phyloP scores from a whole-genome alignment of 1,284 basidiomycete genomes.

The Cryptococcus sp. region DNA sequence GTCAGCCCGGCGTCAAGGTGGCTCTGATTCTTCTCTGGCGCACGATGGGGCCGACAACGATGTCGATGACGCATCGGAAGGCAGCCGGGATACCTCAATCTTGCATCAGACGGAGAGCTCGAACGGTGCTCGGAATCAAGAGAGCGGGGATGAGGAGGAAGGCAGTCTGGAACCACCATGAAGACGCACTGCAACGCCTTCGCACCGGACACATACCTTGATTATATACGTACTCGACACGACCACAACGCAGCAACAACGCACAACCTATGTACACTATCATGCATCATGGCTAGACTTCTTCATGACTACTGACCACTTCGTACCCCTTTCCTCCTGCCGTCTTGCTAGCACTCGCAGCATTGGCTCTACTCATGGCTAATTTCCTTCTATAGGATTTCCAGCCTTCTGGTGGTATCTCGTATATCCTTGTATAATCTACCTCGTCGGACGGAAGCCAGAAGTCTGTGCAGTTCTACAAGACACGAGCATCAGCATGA shows the following conservation, averaged over 20 bases:
- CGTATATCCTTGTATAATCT: slow-evolving; percentile 86
- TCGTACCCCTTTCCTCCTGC: slow-evolving; percentile 33
- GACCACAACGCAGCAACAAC: background rate
- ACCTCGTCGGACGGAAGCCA: slow-evolving; percentile 85
- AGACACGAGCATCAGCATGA: slow-evolving; percentile 1
- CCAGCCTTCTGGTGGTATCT: slow-evolving; percentile 70
- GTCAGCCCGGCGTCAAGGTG: slow-evolving; percentile 2
- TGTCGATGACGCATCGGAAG: background rate
- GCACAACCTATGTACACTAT: background rate
- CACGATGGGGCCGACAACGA: slow-evolving; percentile 4
- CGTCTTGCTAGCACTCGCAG: slow-evolving; percentile 5
- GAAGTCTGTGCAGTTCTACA: slow-evolving; percentile 87
- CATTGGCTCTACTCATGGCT: slow-evolving; percentile 17
- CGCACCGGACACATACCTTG: background rate
- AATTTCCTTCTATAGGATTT: slow-evolving; percentile 40
- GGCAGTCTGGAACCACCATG: background rate
- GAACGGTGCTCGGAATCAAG: background rate
- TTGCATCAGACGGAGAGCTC: background rate
- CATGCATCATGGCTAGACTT: slow-evolving; percentile 23
- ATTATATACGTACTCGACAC: background rate
- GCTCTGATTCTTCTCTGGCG: background rate
- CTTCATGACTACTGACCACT: slow-evolving; percentile 32
- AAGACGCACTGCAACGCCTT: background rate
- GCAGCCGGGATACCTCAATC: background rate
- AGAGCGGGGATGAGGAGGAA: background rate